A percentile compares a stretch with the other conserved stretches of the same genome.
phyloP scores from a whole-genome alignment of 1,139 yeast genomes.

The Scheffersomyces illinoinensis region DNA sequence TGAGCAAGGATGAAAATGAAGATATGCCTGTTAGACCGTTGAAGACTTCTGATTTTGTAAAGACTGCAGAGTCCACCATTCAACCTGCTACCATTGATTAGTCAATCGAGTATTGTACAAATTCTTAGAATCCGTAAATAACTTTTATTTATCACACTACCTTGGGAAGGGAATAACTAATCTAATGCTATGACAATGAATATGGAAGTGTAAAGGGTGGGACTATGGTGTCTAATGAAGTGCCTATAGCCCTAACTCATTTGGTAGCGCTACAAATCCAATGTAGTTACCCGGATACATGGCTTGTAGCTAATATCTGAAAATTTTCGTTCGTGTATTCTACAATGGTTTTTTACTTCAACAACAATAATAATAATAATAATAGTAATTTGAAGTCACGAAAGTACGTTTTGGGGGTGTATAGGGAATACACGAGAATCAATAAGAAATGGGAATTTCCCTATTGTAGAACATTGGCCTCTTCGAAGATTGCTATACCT shows the following conservation, averaged over 20 bases:
- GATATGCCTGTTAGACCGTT: constrained; percentile 45
- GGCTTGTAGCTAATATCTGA: not conserved
- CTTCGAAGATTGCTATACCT: constrained; percentile 69
- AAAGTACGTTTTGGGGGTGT: not conserved
- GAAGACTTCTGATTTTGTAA: constrained; percentile 46
- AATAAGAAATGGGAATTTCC: not conserved
- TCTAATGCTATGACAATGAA: not conserved
- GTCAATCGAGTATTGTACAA: not conserved
- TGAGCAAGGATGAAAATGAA: constrained; percentile 25
- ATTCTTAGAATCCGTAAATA: not conserved
- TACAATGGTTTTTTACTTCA: too few relatives aligned
- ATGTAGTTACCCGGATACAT: not conserved
- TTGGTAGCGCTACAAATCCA: not conserved
- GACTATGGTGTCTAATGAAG: not conserved
- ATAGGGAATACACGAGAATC: not conserved
- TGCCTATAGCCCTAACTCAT: not conserved
- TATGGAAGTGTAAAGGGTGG: not conserved
- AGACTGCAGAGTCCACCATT: constrained; percentile 31
- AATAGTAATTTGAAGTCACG: too few relatives aligned
- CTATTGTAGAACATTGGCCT: constrained; percentile 36
- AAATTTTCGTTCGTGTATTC: too few relatives aligned
- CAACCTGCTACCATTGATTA: constrained; percentile 36
- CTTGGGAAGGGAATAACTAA: not conserved
- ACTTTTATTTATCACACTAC: not conserved
- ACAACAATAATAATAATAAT: not conserved